Base-by-base conservation (phyloP, 257 asterid species). In the Penstemon eatonii region DNA sequence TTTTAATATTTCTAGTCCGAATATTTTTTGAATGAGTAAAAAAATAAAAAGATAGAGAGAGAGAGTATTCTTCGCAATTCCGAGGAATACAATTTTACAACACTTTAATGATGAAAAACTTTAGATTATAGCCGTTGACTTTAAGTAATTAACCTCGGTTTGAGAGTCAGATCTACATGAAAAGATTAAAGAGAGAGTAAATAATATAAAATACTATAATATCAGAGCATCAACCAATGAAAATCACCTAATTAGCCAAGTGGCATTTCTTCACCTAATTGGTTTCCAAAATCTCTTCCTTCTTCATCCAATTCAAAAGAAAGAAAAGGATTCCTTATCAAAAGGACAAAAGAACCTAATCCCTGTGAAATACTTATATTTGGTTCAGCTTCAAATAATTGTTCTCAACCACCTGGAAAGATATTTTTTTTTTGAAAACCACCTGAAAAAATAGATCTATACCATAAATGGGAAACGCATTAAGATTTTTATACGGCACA, bases 391-490 rank as follows among this genome's bases (percentile, higher is more conserved):
- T 46, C 52, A 25, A 25, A 0, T 25, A 25, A 25, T 25, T 25
- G 2, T 25, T 25, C 33, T 8, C 19, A 41, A 41, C 66, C 67
- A 40, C 55, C 8, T 5, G 5, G 7, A 45, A 62, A 8, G 44
- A 62, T 25, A 4, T 44, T 43, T 43, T 6, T 6, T 25, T 25
- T 25, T 25, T 25, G 33, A 25, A 25, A 25, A 25, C 33, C 33
- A 25, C 33, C 33, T 25, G 33, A 25, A 25, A 25, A 25, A 25
- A 1, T 25, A 25, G 2, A 25, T 25, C 33, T 25, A 25, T 25
- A 25, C 44, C 50, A n/a, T 37, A 75, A 50, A 90, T 93, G 96
- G 99, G 97, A 67, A 93, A 93, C 67, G 94, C 87, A 65, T 67
- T 90, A 0, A 84, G 95, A 83, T 80, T 77, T 4, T 42, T 93